Evolutionary conservation across 371 early-diverging fungal genomes (phyloP).

Genomic region (Syncephalastrum sp.): DNA sequence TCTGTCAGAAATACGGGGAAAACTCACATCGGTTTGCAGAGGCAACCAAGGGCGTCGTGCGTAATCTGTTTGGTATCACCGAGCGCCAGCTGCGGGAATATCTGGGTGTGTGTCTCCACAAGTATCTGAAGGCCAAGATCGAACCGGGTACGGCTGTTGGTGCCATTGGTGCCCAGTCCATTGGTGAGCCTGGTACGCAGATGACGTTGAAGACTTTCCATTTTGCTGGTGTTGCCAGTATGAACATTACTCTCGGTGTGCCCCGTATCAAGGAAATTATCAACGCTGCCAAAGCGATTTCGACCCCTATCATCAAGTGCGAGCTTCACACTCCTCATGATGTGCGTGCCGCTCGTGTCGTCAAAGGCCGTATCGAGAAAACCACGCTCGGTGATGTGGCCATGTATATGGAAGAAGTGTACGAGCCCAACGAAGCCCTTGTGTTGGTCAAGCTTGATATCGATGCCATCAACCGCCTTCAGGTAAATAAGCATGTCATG

Average conservation of each 20-base stretch:
- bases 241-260: constrained; percentile 99
- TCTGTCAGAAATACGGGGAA: background rate
- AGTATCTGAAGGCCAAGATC: constrained; percentile 87
- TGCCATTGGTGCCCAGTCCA: constrained; percentile 97
- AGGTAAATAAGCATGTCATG: constrained; percentile 30
- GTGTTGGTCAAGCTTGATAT: constrained; percentile 81
- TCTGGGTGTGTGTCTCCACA: constrained; percentile 74
- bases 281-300: constrained; percentile 89
- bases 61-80: constrained; percentile 75
- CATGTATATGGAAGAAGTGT: constrained; percentile 90
- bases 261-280: constrained; percentile 99
- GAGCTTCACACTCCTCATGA: constrained; percentile 66
- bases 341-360: constrained; percentile 86
- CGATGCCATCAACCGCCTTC: constrained; percentile 73
- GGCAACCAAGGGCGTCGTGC: constrained; percentile 51
- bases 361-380: constrained; percentile 93
- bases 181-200: constrained; percentile 99
- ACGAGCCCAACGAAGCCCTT: constrained; percentile 72
- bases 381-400: constrained; percentile 88
- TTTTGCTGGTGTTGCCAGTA: constrained; percentile 99
- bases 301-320: constrained; percentile 94
- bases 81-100: constrained; percentile 72
- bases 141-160: constrained; percentile 97
- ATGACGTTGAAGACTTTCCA: constrained; percentile 99
- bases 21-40: constrained; percentile 17